phyloP scores from a whole-genome alignment of 2,329 filamentous ascomycete species.

The Colletotrichum sp. region DNA sequence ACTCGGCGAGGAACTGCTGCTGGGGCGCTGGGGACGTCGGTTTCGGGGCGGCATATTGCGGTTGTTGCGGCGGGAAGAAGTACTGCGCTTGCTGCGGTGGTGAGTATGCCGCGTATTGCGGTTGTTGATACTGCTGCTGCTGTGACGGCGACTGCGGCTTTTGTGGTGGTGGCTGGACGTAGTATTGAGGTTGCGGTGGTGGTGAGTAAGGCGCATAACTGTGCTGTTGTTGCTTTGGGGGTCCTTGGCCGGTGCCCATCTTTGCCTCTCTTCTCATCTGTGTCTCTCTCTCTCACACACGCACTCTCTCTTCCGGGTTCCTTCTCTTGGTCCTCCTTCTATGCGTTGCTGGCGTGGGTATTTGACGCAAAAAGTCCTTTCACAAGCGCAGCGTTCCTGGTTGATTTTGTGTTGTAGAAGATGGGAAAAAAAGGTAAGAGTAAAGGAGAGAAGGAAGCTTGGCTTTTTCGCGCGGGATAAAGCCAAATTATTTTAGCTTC shows the following conservation, averaged over 20 bases:
- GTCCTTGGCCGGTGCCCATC: constrained; percentile 12
- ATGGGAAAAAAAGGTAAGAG: background rate
- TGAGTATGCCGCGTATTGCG: background rate
- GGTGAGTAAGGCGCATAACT: constrained; percentile 2
- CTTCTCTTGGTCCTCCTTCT: background rate
- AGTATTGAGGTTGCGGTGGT: constrained; percentile 3
- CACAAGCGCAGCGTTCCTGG: background rate
- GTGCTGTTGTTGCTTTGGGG: background rate
- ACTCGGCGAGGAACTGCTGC: constrained; percentile 20
- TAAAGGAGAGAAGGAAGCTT: background rate
- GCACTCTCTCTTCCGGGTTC: background rate
- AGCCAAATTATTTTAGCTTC: background rate
- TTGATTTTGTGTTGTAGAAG: background rate
- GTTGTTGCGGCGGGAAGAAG: constrained; percentile 3
- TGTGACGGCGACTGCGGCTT: background rate
- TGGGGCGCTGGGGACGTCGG: background rate
- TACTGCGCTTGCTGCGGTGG: constrained; percentile 10
- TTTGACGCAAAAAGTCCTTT: background rate
- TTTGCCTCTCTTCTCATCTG: background rate
- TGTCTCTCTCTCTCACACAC: background rate
- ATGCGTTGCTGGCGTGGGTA: background rate
- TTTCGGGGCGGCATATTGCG: background rate
- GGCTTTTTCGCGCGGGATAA: background rate
- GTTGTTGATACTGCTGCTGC: background rate
- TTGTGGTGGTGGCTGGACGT: background rate